phyloP scores from a whole-genome alignment of 495 filamentous ascomycete genomes.

The Lophium mytilinum region DNA sequence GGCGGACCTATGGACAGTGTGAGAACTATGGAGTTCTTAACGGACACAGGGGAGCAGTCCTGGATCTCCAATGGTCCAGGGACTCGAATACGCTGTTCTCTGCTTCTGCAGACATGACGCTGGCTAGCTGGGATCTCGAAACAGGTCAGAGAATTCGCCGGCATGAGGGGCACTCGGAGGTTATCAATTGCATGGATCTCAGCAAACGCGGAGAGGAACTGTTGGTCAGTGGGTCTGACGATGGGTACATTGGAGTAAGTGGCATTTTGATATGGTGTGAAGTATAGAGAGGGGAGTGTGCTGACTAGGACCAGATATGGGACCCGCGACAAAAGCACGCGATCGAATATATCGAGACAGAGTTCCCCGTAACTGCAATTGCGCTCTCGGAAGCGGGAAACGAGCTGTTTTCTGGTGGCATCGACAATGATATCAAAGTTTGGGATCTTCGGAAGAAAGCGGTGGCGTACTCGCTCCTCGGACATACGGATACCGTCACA shows the following conservation, averaged over 20 bases:
- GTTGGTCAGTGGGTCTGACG: slow-evolving; percentile 80
- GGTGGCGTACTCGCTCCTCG: slow-evolving; percentile 76
- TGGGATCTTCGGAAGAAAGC: slow-evolving; percentile 93
- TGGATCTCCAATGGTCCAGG: slow-evolving; percentile 94
- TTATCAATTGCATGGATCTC: slow-evolving; percentile 84
- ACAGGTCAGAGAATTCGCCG: slow-evolving; percentile 79
- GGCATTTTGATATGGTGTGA: neutral
- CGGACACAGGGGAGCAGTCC: slow-evolving; percentile 81
- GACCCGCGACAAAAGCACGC: slow-evolving; percentile 89
- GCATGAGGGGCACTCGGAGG: slow-evolving; percentile 88
- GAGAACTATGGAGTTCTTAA: slow-evolving; percentile 84
- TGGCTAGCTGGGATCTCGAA: slow-evolving; percentile 92
- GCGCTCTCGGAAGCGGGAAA: slow-evolving; percentile 87
- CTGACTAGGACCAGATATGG: slow-evolving; percentile 54
- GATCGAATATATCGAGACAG: slow-evolving; percentile 78
- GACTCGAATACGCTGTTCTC: slow-evolving; percentile 88
- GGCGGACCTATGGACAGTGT: slow-evolving; percentile 84
- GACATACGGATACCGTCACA: slow-evolving; percentile 87
- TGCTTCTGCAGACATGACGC: slow-evolving; percentile 81
- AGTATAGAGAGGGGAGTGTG: neutral
- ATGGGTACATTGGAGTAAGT: slow-evolving; percentile 72
- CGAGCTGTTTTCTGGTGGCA: slow-evolving; percentile 89
- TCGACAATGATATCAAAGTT: slow-evolving; percentile 94
- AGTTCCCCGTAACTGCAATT: slow-evolving; percentile 87
- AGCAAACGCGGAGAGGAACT: slow-evolving; percentile 83